Evolutionary conservation across 108 stramenopile genomes (phyloP).

Genomic region (Skeletonema costatum): DNA sequence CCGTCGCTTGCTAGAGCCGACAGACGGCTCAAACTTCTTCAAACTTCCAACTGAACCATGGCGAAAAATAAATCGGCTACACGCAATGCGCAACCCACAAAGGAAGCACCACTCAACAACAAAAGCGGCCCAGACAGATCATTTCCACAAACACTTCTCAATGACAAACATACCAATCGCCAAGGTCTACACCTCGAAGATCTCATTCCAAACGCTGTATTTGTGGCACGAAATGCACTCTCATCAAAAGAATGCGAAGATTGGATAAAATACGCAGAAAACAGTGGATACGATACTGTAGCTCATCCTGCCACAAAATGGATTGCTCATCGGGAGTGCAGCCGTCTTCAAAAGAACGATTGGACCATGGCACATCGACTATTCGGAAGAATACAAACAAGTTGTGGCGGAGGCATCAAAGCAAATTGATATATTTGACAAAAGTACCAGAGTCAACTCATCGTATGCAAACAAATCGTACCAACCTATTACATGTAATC

Average conservation of each 20-base stretch:
- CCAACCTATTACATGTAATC: constrained; percentile 74
- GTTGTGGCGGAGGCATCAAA: constrained; percentile 9
- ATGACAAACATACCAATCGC: not conserved
- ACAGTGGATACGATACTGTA: constrained; percentile 51
- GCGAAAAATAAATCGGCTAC: not conserved
- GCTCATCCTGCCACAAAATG: constrained; percentile 66
- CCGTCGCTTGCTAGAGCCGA: too few species aligned
- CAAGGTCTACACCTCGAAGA: constrained; percentile 3
- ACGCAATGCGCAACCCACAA: not conserved
- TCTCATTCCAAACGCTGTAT: constrained; percentile 45
- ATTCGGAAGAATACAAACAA: constrained; percentile 47
- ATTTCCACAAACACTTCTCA: not conserved
- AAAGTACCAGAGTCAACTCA: constrained; percentile 21
- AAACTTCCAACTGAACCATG: not conserved
- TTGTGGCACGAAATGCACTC: constrained; percentile 46
- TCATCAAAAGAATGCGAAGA: constrained; percentile 71
- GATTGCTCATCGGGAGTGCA: constrained; percentile 84
- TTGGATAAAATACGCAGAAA: constrained; percentile 82
- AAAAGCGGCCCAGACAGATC: not conserved
- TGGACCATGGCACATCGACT: constrained; percentile 48
- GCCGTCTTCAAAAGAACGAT: constrained; percentile 55
- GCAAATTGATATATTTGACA: constrained; percentile 38
- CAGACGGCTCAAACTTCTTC: too few species aligned
- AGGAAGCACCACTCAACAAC: not conserved
- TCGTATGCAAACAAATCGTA: constrained; percentile 39